Conservation (phyloP, 176 grass and related monocot species). For the Oryza officinalis region DNA sequence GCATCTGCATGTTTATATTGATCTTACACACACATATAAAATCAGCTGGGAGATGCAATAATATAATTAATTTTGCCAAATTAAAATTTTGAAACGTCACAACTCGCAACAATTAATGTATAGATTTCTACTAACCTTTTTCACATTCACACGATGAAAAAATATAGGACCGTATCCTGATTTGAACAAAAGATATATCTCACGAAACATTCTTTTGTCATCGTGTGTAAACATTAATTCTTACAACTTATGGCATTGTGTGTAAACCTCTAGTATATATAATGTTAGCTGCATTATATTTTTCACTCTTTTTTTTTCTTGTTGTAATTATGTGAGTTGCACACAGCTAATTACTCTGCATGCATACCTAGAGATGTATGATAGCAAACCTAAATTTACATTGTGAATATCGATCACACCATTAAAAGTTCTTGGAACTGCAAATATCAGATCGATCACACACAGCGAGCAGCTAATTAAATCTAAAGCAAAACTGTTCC, state of each 20-base stretch:
- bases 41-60: neutral
- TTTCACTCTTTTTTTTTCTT: neutral
- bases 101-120: too few relatives aligned
- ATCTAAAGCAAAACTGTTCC: slow-evolving; percentile 2
- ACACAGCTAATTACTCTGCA: neutral
- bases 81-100: neutral
- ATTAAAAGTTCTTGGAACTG: slow-evolving; percentile 17
- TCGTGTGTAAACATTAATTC: neutral
- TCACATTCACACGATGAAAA: too few relatives aligned
- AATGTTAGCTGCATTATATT: neutral
- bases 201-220: neutral
- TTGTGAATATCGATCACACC: neutral
- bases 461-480: neutral
- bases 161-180: too few relatives aligned
- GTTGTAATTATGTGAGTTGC: neutral
- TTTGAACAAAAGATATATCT: neutral
- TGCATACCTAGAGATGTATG: neutral
- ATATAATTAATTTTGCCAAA: neutral
- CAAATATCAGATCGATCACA: neutral
- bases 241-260: neutral
- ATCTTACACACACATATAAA: too few relatives aligned
- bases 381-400: neutral
- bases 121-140: too few relatives aligned
- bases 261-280: neutral
- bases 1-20: too few relatives aligned